Evolutionary conservation across 208 protist species (phyloP).

Genomic region (Trichomonas vaginalis): DNA sequence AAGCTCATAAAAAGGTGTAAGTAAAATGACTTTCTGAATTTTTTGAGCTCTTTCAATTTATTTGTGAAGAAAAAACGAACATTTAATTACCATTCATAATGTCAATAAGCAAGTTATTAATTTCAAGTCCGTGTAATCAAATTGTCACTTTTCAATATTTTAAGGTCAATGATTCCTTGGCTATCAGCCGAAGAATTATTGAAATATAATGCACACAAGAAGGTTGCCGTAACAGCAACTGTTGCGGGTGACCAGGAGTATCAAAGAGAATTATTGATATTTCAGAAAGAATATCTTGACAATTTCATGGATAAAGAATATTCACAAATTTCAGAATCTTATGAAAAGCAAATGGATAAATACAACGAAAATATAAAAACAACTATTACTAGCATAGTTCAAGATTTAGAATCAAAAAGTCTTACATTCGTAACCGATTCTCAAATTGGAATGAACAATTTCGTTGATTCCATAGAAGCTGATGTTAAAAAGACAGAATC

Average conservation of each 20-base stretch:
- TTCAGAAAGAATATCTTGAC: neutral
- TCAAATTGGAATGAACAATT: neutral
- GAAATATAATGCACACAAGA: neutral
- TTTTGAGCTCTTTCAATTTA: too few relatives aligned
- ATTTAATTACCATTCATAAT: too few relatives aligned
- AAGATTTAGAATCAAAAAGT: neutral
- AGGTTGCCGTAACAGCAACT: neutral
- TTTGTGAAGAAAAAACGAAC: too few relatives aligned
- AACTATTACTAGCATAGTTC: neutral
- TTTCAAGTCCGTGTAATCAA: too few relatives aligned
- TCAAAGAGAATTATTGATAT: neutral
- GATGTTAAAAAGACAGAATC: neutral
- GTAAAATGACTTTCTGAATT: too few relatives aligned
- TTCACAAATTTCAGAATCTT: neutral
- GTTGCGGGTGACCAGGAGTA: neutral
- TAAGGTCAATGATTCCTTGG: neutral
- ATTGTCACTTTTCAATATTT: too few relatives aligned
- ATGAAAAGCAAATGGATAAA: neutral
- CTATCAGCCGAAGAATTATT: neutral
- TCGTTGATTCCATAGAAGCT: neutral
- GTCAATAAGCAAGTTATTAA: too few relatives aligned
- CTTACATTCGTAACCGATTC: neutral
- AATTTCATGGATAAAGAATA: neutral
- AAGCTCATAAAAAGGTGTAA: too few relatives aligned
- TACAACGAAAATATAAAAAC: neutral